A percentile compares a stretch with the other conserved stretches of the same genome.
These are phyloP conservation scores for Hordeum vulgare DNA, from an alignment of 176 grass and related monocot genomes.

Conservation along the genomic window MorexV3_pseudomolecules_assembly NC_058519.1:449153153-449153652, in stretches of 20 bases:
- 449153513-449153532: not conserved
- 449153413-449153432: not conserved
- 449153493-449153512: conserved; percentile 21
- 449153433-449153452: not conserved
- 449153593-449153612: not conserved
- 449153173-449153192: not conserved
- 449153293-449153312: not conserved
- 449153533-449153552: conserved; percentile 3
- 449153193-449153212: not conserved
- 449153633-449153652: not conserved
- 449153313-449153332: not conserved
- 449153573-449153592: not conserved
- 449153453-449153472: too few relatives aligned
- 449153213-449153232: too few relatives aligned
- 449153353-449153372: not conserved
- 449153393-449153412: conserved; percentile 32
- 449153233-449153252: not conserved
- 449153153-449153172: not conserved
- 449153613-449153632: conserved; percentile 21
- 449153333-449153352: not conserved
- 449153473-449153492: not conserved
- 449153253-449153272: not conserved
- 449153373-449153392: not conserved
- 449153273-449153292: too few relatives aligned
- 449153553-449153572: not conserved